These are phyloP conservation scores for Olyra latifolia DNA, from an alignment of 176 grass and related monocot species.

Conservation along the genomic window DNA sequence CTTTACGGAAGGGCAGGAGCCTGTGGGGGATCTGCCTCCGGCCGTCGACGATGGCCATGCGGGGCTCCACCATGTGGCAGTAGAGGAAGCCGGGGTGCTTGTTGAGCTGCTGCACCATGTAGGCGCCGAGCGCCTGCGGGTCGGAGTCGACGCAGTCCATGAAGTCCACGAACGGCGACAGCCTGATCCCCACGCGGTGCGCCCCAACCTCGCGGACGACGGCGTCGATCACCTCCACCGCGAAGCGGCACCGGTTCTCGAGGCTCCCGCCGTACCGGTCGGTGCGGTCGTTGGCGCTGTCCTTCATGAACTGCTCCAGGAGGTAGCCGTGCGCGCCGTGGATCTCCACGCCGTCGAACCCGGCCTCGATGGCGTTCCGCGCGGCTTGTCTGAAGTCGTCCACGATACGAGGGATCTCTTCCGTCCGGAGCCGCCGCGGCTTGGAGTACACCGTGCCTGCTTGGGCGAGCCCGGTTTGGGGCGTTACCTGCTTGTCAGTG, in stretches of 20 bases:
- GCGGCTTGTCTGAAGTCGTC: conserved; percentile 37
- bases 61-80: conserved; percentile 42
- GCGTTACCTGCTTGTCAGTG: conserved; percentile 22
- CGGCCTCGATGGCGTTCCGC: conserved; percentile 21
- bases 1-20: conserved; percentile 14
- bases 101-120: conserved; percentile 35
- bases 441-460: conserved; percentile 22
- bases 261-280: conserved; percentile 37
- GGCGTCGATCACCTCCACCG: conserved; percentile 29
- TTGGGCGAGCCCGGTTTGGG: neutral
- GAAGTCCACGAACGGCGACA: conserved; percentile 7
- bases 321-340: conserved; percentile 35
- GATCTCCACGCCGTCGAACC: conserved; percentile 44
- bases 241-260: conserved; percentile 42
- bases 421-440: neutral
- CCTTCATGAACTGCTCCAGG: conserved; percentile 53
- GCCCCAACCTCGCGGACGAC: conserved; percentile 23
- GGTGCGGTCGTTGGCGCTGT: conserved; percentile 29
- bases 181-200: conserved; percentile 12
- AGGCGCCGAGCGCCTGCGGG: neutral
- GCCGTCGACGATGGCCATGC: conserved; percentile 22
- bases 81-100: neutral
- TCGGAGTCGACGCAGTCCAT: conserved; percentile 29
- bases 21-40: neutral
- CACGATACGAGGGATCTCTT: conserved; percentile 11